Evolutionary conservation across 1,284 basidiomycete genomes (phyloP).

Genomic region (Trametes polyzona): DNA sequence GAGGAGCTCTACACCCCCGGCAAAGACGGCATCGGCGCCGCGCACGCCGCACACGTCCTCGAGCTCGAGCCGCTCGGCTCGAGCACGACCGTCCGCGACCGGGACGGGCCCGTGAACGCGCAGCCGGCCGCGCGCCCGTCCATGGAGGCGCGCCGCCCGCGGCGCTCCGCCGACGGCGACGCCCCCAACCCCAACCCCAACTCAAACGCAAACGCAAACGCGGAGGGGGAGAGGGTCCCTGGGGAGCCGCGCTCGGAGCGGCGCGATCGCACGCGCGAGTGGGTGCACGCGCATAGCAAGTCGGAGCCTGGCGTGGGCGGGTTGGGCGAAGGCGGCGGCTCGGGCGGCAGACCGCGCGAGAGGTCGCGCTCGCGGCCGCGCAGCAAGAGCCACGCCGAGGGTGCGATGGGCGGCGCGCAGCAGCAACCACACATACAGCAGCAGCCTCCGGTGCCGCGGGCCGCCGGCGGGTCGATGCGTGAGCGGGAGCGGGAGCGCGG

Average conservation of each 20-base stretch:
- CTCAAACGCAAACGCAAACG: too few species aligned
- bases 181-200: too few species aligned
- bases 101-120: conserved; percentile 3
- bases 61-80: conserved; percentile 17
- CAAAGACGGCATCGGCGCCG: conserved; percentile 3
- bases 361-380: background rate
- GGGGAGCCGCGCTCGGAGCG: conserved; percentile 17
- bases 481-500: background rate
- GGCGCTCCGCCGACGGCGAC: background rate
- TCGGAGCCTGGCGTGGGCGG: conserved; percentile 1
- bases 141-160: conserved; percentile 18
- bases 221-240: background rate
- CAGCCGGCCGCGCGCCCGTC: conserved; percentile 20
- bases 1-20: conserved; percentile 21
- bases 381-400: background rate
- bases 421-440: background rate
- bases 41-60: conserved; percentile 14
- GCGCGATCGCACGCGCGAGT: conserved; percentile 23
- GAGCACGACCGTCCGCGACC: background rate
- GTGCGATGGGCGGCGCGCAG: background rate
- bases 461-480: conserved; percentile 3
- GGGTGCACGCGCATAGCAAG: conserved; percentile 19
- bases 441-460: background rate
- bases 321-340: too few species aligned
- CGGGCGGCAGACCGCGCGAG: background rate